Evolutionary conservation across 345 rosid species (phyloP), one percentile per base, ranked within the genome.

Genomic region (Lepidium sativum): DNA sequence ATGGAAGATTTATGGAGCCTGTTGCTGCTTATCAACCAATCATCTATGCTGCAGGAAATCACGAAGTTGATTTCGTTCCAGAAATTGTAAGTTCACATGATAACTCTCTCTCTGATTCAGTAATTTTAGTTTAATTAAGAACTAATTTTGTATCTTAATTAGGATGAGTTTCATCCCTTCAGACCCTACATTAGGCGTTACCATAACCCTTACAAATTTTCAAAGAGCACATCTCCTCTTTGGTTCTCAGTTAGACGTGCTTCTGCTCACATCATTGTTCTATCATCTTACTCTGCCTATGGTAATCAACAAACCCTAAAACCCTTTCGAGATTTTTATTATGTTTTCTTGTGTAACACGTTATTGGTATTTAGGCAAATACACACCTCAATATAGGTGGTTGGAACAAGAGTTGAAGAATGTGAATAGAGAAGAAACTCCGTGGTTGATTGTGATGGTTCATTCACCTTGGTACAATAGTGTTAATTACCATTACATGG

Each of bases 221-320:
- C 82, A 1, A 50, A 55, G 51, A 82, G 82, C n/a, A 68, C 50
- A 2, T 68, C 82, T 33, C 84, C 80, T n/a, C 69, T 82, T 60
- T 82, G 86, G 86, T 82, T 75, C 68, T 80, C 83, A 3, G 57
- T 82, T 17, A 75, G 63, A 79, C 68, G 82, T 35, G 82, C 69
- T 6, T 65, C 82, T 1, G 80, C 84, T 14, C 63, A 80, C 32
- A 77, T 82, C n/a, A 79, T 82, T 4, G 77, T 82, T 18, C 60
- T 82, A 13, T 69, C 78, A 1, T 80, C 82, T 9, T 82, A 82
- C 50, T 82, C 86, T 2, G 82, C 84, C 5, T 80, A 73, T 9
- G 79, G 80, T 78, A 69, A 79, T 21, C 6, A 48, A n/a, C 15
- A 39, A 54, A 43, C 55, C 37, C 2, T 21, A 6, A 51, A 25